Evolutionary conservation across 768 basidiomycete species (phyloP).

Genomic region (Podaxis mareebaensis): DNA sequence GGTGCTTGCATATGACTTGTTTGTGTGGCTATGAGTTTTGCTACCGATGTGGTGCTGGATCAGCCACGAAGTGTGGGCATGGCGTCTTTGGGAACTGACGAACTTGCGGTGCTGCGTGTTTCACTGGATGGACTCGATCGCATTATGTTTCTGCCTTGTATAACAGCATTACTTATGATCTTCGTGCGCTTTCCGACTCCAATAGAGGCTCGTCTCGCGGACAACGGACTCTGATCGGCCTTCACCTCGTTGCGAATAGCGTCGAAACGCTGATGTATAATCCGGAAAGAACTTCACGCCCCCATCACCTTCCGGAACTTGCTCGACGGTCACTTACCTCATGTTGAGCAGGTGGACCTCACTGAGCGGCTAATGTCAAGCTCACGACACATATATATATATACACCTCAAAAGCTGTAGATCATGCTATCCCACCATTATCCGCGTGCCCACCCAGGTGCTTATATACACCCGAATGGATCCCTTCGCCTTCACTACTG

Average conservation of each 20-base stretch:
- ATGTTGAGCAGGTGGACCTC: background rate
- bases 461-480: background rate
- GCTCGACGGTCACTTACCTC: background rate
- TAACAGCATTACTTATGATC: background rate
- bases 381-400: background rate
- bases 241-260: background rate
- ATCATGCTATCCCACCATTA: background rate
- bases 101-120: background rate
- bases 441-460: background rate
- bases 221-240: background rate
- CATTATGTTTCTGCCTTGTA: background rate
- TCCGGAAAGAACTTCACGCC: too few species aligned
- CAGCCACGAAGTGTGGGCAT: background rate
- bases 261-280: background rate
- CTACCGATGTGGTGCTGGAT: slow-evolving; percentile 31
- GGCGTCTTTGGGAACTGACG: background rate
- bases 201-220: background rate
- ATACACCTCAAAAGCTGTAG: background rate
- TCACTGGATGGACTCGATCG: background rate
- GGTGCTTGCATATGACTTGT: slow-evolving; percentile 21
- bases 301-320: background rate
- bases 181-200: background rate
- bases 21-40: slow-evolving; percentile 18
- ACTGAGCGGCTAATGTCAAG: background rate
- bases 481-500: slow-evolving; percentile 2